Evolutionary conservation across 2,329 filamentous ascomycete genomes (phyloP).

Genomic region (Tolypocladium ophioglossoides): DNA sequence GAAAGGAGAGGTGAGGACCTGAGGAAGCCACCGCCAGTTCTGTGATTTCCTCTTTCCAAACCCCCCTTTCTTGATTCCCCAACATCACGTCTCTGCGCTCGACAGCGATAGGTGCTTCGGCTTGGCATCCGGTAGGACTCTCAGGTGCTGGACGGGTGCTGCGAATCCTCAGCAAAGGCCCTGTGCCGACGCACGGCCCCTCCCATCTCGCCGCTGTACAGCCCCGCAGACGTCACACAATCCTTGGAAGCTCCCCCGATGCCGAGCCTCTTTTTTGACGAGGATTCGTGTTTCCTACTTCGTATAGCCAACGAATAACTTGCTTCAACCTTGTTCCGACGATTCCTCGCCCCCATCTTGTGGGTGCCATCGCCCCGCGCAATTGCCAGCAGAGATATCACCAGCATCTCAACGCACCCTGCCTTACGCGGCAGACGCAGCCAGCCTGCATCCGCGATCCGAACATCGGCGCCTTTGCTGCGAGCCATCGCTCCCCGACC

Average conservation of each 20-base stretch:
- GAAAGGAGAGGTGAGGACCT: neutral
- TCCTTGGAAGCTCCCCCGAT: neutral
- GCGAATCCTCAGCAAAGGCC: neutral
- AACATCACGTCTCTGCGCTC: neutral
- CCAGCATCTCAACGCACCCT: neutral
- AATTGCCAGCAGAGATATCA: neutral
- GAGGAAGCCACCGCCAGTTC: neutral
- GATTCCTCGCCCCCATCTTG: neutral
- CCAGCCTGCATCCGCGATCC: neutral
- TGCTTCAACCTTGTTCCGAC: neutral
- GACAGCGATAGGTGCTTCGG: neutral
- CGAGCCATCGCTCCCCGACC: neutral
- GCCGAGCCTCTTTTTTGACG: neutral
- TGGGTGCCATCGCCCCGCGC: neutral
- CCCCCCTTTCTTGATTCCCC: neutral
- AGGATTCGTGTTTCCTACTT: neutral
- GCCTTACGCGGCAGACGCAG: neutral
- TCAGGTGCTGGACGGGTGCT: neutral
- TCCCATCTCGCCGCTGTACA: neutral
- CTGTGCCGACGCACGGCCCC: neutral
- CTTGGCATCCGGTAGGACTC: neutral
- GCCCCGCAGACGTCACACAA: conserved; percentile 1
- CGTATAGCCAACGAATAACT: neutral
- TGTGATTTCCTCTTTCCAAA: neutral
- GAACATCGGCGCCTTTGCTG: neutral